These are phyloP conservation scores for Fusarium oxysporum DNA, from an alignment of 2,329 filamentous ascomycete species.

Conservation along the genomic window DNA sequence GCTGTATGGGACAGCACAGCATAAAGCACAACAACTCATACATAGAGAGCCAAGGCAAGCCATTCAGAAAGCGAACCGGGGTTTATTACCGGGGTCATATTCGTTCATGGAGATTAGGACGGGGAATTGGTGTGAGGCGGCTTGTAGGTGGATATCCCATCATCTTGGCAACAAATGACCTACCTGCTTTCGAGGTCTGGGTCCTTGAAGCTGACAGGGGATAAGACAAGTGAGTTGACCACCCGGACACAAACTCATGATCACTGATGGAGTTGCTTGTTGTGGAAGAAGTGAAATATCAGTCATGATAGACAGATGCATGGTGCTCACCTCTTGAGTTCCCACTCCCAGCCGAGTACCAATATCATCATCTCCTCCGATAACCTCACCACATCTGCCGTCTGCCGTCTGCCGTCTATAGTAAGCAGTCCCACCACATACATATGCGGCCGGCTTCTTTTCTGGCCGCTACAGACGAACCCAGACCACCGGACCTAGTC, in stretches of 20 bases:
- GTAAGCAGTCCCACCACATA: conserved; percentile 14
- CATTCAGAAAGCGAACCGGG: conserved; percentile 14
- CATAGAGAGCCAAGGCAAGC: not conserved
- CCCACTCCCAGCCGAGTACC: not conserved
- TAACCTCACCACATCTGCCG: not conserved
- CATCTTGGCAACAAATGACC: conserved; percentile 25
- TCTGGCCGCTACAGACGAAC: conserved; percentile 15
- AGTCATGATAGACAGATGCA: not conserved
- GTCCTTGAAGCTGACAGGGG: conserved; percentile 22
- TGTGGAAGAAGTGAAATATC: not conserved
- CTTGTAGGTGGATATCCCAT: conserved; percentile 26
- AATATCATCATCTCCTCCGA: not conserved
- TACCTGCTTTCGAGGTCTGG: conserved; percentile 19
- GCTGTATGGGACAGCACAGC: not conserved
- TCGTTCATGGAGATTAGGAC: conserved; percentile 32
- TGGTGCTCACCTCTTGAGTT: not conserved
- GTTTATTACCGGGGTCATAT: conserved; percentile 11
- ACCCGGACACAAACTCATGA: conserved; percentile 19
- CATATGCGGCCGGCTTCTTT: conserved; percentile 11
- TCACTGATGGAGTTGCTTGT: not conserved
- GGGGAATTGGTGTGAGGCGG: conserved; percentile 36
- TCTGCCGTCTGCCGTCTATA: not conserved
- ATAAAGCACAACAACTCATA: not conserved
- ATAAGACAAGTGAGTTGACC: conserved; percentile 12
- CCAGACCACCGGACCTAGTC: conserved; percentile 7